phyloP scores from a whole-genome alignment of 2,329 filamentous ascomycete species.

The Sclerotinia trifoliorum region DNA sequence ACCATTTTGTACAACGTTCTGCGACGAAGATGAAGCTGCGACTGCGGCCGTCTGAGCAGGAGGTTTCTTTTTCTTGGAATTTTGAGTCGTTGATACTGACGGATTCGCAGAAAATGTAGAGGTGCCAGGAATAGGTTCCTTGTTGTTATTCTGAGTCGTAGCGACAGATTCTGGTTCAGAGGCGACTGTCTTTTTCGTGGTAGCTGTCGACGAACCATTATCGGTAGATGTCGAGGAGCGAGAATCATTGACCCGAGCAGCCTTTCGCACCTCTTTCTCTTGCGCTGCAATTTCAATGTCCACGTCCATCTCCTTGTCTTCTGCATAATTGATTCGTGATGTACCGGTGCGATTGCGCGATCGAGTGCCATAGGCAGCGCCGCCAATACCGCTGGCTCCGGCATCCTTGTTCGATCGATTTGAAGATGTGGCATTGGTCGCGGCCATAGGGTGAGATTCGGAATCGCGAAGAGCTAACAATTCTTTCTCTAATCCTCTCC shows the following conservation, averaged over 20 bases:
- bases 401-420: constrained; percentile 51
- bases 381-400: constrained; percentile 29
- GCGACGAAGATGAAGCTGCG: constrained; percentile 24
- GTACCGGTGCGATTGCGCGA: constrained; percentile 83
- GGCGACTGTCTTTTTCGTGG: constrained; percentile 45
- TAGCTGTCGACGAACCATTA: constrained; percentile 24
- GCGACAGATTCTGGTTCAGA: constrained; percentile 36
- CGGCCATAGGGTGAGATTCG: constrained; percentile 49
- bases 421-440: constrained; percentile 48
- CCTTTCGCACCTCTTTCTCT: constrained; percentile 59
- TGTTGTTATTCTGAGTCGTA: constrained; percentile 39
- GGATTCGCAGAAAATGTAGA: constrained; percentile 56
- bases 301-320: constrained; percentile 86
- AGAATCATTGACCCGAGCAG: constrained; percentile 42
- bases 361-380: constrained; percentile 75
- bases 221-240: constrained; percentile 25
- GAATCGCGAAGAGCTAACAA: constrained; percentile 26
- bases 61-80: constrained; percentile 84
- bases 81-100: constrained; percentile 42
- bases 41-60: constrained; percentile 38
- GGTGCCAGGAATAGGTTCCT: constrained; percentile 55
- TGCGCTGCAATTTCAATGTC: constrained; percentile 72
- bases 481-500: constrained; percentile 25
- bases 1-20: constrained; percentile 22
- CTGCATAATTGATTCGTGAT: constrained; percentile 88